Conservation (phyloP, 306 rosid species). For the Canavalia ensiformis region DNA sequence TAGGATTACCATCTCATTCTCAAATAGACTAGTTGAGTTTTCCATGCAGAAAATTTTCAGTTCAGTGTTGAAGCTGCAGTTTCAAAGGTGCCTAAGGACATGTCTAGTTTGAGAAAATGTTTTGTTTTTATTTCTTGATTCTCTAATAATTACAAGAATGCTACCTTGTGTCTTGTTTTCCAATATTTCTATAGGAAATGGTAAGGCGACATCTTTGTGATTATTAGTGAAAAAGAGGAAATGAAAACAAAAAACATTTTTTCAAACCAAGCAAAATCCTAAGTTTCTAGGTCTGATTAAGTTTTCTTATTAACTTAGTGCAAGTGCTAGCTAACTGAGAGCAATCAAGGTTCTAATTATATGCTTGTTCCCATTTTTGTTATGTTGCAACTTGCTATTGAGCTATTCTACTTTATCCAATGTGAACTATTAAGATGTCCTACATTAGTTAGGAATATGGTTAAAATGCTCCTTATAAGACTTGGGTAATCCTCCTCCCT, state of each 20-base stretch:
- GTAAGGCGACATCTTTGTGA: too few species aligned
- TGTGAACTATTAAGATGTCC: not conserved
- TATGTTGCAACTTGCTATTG: slow-evolving; percentile 18
- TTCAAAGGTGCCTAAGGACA: not conserved
- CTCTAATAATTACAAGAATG: too few species aligned
- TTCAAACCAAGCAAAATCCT: not conserved
- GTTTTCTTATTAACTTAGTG: slow-evolving; percentile 18
- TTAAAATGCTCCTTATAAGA: too few species aligned
- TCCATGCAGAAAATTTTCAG: slow-evolving; percentile 6
- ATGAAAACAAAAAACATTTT: too few species aligned
- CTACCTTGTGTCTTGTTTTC: too few species aligned
- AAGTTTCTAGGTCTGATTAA: slow-evolving; percentile 26
- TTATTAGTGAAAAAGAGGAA: too few species aligned
- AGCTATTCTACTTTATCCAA: not conserved
- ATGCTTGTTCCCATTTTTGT: slow-evolving; percentile 19
- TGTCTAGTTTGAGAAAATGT: too few species aligned
- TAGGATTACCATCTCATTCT: not conserved
- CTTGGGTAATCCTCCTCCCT: too few species aligned
- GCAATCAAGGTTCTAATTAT: slow-evolving; percentile 18
- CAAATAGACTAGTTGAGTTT: not conserved
- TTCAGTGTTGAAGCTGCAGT: slow-evolving; percentile 28
- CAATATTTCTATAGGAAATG: too few species aligned
- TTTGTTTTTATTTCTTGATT: too few species aligned
- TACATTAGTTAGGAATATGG: too few species aligned
- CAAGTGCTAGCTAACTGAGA: slow-evolving; percentile 22